Evolutionary conservation across 2,329 filamentous ascomycete genomes (phyloP).

Genomic region (Neofusicoccum laricinum): DNA sequence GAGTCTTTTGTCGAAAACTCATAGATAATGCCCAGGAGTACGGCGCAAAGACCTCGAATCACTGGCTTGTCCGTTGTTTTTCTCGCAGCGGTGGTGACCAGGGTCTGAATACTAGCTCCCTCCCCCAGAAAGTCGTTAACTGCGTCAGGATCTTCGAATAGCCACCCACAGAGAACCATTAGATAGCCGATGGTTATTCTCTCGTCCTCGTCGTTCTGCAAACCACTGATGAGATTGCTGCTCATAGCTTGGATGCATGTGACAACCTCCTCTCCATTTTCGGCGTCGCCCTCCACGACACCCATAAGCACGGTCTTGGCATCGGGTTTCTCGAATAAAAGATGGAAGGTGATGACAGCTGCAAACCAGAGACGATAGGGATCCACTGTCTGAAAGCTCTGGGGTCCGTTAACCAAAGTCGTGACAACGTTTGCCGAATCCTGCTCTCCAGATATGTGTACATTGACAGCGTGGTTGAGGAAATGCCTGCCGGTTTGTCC

Average conservation of each 20-base stretch:
- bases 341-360: constrained; percentile 78
- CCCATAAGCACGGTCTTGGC: constrained; percentile 77
- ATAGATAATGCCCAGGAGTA: constrained; percentile 83
- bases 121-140: constrained; percentile 92
- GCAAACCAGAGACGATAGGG: constrained; percentile 91
- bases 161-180: constrained; percentile 83
- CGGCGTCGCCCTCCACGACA: constrained; percentile 84
- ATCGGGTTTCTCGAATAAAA: constrained; percentile 68
- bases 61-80: constrained; percentile 61
- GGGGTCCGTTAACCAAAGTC: constrained; percentile 68
- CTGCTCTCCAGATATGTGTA: constrained; percentile 69
- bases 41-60: constrained; percentile 77
- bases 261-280: constrained; percentile 88
- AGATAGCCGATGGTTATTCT: constrained; percentile 80
- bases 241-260: constrained; percentile 88
- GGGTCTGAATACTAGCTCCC: constrained; percentile 84
- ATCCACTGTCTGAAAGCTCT: constrained; percentile 63
- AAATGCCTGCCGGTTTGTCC: constrained; percentile 81
- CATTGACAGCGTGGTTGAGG: constrained; percentile 81
- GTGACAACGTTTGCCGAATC: constrained; percentile 86
- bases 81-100: constrained; percentile 72
- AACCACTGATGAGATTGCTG: constrained; percentile 76
- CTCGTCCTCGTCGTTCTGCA: constrained; percentile 74
- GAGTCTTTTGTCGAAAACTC: constrained; percentile 98
- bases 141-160: constrained; percentile 87